Evolutionary conservation across 129 eudicot genomes (phyloP), one percentile per base, ranked within the genome.

Genomic region (Flaveria ramosissima): DNA sequence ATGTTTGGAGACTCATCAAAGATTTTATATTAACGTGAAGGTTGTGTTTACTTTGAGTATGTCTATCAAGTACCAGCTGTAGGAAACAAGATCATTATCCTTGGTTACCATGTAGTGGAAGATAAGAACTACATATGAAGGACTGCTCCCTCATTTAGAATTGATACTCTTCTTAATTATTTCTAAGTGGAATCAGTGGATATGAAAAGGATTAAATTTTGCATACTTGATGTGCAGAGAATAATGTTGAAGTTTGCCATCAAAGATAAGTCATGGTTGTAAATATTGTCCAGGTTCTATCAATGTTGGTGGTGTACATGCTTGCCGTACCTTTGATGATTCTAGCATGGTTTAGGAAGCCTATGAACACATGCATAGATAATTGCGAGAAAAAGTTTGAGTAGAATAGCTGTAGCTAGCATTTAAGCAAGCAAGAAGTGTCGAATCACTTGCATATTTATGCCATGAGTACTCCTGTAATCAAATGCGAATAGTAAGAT

Each of bases 171-270:
- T 47, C 0, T 11, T 47, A 11, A 47, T 11, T 11, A 47, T 2
- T 47, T 47, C 0, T 13, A 47, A 53, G 60, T 17, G 60, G 23
- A 53, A 1, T 47, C 13, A 53, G 60, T 17, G 60, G 23, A 53
- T 17, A 53, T 17, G 10, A 53, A 52, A 16, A 53, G 60, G 60
- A n/a, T 6, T 17, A 50, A 36, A 9, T 17, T 9, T 71, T 9
- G 21, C 65, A 23, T 23, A 59, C 65, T 59, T 20, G 32, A 21
- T 59, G 15, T 59, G 65, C 59, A 53, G 57, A 53, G 19, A 53
- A 16, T 53, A 53, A 16, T 53, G 60, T 53, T 53, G 60, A 53
- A 53, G 60, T 53, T 53, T 53, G 23, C 60, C 23, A 53, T 53
- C 23, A 16, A 53, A 53, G 65, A 59, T 14, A 4, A 21, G 32